These are phyloP conservation scores for Candida insectalens DNA, from an alignment of 805 yeast genomes.

Conservation along the genomic window DNA sequence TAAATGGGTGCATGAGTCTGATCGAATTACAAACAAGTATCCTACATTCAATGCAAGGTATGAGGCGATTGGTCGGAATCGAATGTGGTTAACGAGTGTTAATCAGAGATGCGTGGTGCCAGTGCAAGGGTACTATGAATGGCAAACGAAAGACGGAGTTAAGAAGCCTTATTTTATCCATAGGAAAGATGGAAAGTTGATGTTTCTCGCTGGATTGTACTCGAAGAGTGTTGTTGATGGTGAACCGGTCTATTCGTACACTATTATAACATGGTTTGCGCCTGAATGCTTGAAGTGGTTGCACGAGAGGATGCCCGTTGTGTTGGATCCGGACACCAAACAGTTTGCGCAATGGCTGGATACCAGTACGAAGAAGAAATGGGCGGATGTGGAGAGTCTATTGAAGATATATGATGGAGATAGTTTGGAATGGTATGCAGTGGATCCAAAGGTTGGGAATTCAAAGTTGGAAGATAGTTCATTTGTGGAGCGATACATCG, in stretches of 20 bases:
- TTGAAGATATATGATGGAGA: slow-evolving; percentile 29
- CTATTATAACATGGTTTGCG: slow-evolving; percentile 71
- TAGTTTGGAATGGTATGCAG: slow-evolving; percentile 43
- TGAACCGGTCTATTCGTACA: slow-evolving; percentile 36
- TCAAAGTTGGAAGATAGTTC: slow-evolving; percentile 36
- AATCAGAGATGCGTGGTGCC: slow-evolving; percentile 65
- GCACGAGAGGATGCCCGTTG: slow-evolving; percentile 72
- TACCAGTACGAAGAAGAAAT: slow-evolving; percentile 28
- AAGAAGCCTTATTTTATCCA: slow-evolving; percentile 61
- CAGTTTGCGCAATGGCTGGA: slow-evolving; percentile 60
- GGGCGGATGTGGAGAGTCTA: slow-evolving; percentile 27
- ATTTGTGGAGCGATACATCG: slow-evolving; percentile 20
- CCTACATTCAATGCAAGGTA: slow-evolving; percentile 66
- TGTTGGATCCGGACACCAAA: slow-evolving; percentile 47
- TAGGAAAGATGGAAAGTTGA: slow-evolving; percentile 38
- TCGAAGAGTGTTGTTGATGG: slow-evolving; percentile 16
- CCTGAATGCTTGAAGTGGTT: slow-evolving; percentile 53
- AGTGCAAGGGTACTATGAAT: slow-evolving; percentile 79
- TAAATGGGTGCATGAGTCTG: slow-evolving; percentile 38
- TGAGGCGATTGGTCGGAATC: slow-evolving; percentile 45
- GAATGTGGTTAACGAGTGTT: slow-evolving; percentile 47
- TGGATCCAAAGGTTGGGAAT: slow-evolving; percentile 57
- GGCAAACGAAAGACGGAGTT: slow-evolving; percentile 36
- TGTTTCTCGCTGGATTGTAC: slow-evolving; percentile 59
- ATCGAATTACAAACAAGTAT: slow-evolving; percentile 26